phyloP scores from a whole-genome alignment of 2,329 filamentous ascomycete species.

The Orbilia brochopaga region DNA sequence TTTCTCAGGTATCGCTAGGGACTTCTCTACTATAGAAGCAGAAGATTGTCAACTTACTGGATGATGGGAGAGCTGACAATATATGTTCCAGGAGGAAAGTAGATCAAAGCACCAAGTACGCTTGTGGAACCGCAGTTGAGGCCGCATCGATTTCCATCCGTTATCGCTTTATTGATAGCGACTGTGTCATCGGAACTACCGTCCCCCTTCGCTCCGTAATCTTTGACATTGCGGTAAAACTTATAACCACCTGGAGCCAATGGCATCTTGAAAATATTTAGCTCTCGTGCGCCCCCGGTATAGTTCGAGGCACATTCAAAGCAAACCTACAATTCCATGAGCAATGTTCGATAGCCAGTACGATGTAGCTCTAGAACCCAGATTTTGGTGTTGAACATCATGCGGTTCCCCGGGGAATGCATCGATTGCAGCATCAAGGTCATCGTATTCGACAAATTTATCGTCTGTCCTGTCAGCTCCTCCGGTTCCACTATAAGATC shows the following conservation, averaged over 20 bases:
- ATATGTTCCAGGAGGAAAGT: slow-evolving; percentile 89
- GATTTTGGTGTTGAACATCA: not conserved
- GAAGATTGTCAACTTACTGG: slow-evolving; percentile 62
- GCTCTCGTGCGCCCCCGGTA: not conserved
- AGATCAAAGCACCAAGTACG: slow-evolving; percentile 79
- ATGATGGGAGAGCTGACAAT: slow-evolving; percentile 77
- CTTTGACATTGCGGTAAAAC: slow-evolving; percentile 62
- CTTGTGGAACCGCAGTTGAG: slow-evolving; percentile 82
- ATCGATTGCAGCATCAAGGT: too few species aligned
- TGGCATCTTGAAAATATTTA: not conserved
- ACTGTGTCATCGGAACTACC: slow-evolving; percentile 79
- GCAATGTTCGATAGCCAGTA: slow-evolving; percentile 12
- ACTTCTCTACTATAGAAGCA: too few species aligned
- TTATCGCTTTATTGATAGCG: slow-evolving; percentile 84
- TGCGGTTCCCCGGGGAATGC: not conserved
- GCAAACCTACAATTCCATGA: slow-evolving; percentile 6
- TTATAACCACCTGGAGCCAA: slow-evolving; percentile 30
- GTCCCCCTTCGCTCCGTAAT: slow-evolving; percentile 58
- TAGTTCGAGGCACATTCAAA: not conserved
- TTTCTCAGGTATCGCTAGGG: too few species aligned
- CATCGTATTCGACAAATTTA: too few species aligned
- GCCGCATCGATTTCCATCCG: slow-evolving; percentile 77
- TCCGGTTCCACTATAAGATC: too few species aligned
- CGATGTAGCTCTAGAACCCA: not conserved
- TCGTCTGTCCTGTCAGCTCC: too few species aligned